These are phyloP conservation scores for Trichoderma gamsii DNA, from an alignment of 495 filamentous ascomycete species.

Conservation along the genomic window DNA sequence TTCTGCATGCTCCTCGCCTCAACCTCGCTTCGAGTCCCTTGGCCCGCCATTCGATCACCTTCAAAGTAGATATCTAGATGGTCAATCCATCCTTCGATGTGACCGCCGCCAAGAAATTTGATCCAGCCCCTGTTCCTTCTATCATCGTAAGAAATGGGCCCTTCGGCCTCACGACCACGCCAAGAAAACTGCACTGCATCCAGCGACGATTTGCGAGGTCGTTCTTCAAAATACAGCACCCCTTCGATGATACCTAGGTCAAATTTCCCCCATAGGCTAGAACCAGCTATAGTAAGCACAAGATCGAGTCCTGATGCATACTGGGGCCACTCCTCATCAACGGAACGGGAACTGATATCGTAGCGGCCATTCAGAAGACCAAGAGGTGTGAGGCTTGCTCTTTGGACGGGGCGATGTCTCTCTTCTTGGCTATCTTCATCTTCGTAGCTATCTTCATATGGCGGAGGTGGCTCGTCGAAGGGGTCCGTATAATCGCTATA, in stretches of 20 bases:
- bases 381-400: constrained; percentile 19
- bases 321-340: constrained; percentile 19
- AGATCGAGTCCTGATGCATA: constrained; percentile 18
- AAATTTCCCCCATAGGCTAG: constrained; percentile 30
- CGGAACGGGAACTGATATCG: constrained; percentile 25
- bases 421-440: neutral
- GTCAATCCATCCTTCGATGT: constrained; percentile 24
- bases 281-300: constrained; percentile 30
- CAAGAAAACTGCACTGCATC: constrained; percentile 23
- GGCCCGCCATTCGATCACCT: constrained; percentile 19
- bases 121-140: constrained; percentile 21
- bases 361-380: constrained; percentile 46
- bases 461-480: constrained; percentile 25
- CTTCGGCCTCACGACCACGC: constrained; percentile 27
- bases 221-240: constrained; percentile 24
- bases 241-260: constrained; percentile 28
- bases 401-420: neutral
- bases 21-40: constrained; percentile 31
- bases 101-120: constrained; percentile 28
- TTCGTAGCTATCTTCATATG: constrained; percentile 18
- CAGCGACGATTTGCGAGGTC: constrained; percentile 27
- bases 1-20: constrained; percentile 23
- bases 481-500: constrained; percentile 13
- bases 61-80: constrained; percentile 23
- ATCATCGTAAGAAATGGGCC: constrained; percentile 18